Evolutionary conservation across 495 filamentous ascomycete species (phyloP).

Genomic region (Evansstolkia leycettana): DNA sequence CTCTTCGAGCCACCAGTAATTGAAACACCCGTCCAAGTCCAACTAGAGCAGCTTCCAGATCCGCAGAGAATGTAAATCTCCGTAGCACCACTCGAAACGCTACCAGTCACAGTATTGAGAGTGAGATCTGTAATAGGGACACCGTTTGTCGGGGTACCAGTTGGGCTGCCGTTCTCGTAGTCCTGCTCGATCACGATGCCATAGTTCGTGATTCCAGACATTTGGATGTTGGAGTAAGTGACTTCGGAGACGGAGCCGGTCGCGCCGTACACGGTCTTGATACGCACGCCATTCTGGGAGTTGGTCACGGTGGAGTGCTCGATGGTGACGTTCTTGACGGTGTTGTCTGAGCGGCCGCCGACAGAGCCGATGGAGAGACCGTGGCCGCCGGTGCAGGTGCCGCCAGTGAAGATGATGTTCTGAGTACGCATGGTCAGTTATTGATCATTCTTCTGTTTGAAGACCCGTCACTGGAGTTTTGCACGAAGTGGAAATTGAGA

Average conservation of each 20-base stretch:
- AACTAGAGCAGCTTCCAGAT: conserved; percentile 24
- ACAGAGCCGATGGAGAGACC: conserved; percentile 61
- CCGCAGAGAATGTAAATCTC: conserved; percentile 45
- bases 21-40: conserved; percentile 34
- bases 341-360: conserved; percentile 49
- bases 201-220: conserved; percentile 45
- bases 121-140: conserved; percentile 49
- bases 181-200: conserved; percentile 60
- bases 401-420: conserved; percentile 44
- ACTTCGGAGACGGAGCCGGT: conserved; percentile 46
- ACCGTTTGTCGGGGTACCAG: conserved; percentile 47
- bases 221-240: conserved; percentile 47
- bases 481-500: neutral
- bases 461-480: neutral
- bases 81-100: conserved; percentile 28
- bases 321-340: conserved; percentile 43
- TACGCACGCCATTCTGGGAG: conserved; percentile 47
- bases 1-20: conserved; percentile 33
- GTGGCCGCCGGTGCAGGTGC: conserved; percentile 47
- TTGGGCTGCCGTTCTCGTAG: conserved; percentile 51
- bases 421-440: too few relatives aligned
- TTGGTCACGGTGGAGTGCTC: conserved; percentile 36
- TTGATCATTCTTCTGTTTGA: too few relatives aligned
- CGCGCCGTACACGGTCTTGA: conserved; percentile 49
- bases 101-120: conserved; percentile 39